phyloP scores from a whole-genome alignment of 73 alveolate genomes.

The Tetrahymena borealis region DNA sequence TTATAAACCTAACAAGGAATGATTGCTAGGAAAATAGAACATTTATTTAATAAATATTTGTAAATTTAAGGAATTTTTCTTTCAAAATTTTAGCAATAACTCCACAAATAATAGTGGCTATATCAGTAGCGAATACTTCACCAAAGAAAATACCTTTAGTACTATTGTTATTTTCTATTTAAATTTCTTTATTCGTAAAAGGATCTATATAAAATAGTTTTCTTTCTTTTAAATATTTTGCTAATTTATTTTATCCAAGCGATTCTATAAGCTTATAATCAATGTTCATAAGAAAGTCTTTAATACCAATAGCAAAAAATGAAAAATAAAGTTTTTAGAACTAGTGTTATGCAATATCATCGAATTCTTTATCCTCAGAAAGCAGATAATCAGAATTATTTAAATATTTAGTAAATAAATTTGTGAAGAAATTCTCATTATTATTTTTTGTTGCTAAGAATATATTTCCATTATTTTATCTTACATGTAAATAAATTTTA shows the following conservation, averaged over 20 bases:
- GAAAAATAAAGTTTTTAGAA: no score
- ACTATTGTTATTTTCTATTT: background rate
- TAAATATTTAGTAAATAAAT: background rate
- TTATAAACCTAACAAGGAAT: background rate
- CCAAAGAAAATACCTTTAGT: background rate
- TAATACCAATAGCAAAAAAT: background rate
- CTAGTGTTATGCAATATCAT: no score
- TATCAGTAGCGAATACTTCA: background rate
- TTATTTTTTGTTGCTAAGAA: background rate
- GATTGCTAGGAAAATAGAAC: background rate
- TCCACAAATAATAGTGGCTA: background rate
- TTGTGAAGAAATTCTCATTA: background rate
- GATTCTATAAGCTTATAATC: background rate
- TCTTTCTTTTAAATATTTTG: background rate
- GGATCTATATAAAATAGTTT: background rate
- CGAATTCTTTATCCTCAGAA: background rate
- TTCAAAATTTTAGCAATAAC: background rate
- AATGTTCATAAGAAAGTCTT: background rate
- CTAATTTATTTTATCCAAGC: background rate
- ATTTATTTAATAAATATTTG: background rate
- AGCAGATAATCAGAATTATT: background rate
- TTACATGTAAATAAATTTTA: background rate
- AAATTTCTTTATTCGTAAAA: background rate
- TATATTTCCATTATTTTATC: background rate
- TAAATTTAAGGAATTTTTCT: background rate